phyloP scores from a whole-genome alignment of 2,329 filamentous ascomycete genomes.

The Beauveria brongniartii region DNA sequence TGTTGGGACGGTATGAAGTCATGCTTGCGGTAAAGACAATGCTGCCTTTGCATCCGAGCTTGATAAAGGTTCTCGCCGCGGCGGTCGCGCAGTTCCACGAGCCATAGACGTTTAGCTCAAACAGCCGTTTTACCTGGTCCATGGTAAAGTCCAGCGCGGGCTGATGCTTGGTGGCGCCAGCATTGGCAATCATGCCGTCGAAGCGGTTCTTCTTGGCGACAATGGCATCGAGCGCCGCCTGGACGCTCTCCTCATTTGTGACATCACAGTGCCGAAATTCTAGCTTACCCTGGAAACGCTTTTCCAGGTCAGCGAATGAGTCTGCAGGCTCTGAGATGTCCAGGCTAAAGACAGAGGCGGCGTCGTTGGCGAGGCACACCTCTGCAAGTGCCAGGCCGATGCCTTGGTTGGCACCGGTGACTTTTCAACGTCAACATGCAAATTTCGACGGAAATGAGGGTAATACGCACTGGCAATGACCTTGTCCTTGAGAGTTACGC shows the following conservation, averaged over 20 bases:
- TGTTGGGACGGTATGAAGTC: slow-evolving; percentile 39
- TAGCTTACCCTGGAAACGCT: slow-evolving; percentile 32
- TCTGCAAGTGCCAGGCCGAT: slow-evolving; percentile 39
- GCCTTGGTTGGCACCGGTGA: slow-evolving; percentile 35
- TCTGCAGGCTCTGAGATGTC: slow-evolving; percentile 21
- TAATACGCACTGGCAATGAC: slow-evolving; percentile 29
- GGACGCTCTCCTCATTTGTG: slow-evolving; percentile 32
- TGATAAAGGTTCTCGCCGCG: slow-evolving; percentile 33
- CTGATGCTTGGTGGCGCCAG: slow-evolving; percentile 43
- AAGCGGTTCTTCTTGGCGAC: slow-evolving; percentile 30
- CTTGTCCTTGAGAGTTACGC: slow-evolving; percentile 27
- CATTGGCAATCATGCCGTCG: slow-evolving; percentile 42
- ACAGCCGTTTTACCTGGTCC: slow-evolving; percentile 25
- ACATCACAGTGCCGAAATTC: slow-evolving; percentile 39
- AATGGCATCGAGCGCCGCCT: slow-evolving; percentile 32
- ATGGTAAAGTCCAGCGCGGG: slow-evolving; percentile 33
- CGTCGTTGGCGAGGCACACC: slow-evolving; percentile 36
- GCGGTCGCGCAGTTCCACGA: slow-evolving; percentile 37
- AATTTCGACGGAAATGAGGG: neutral
- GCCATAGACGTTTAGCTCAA: slow-evolving; percentile 38
- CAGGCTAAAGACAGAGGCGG: slow-evolving; percentile 22
- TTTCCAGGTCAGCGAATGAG: slow-evolving; percentile 23
- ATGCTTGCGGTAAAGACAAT: slow-evolving; percentile 39
- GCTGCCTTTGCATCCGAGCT: slow-evolving; percentile 25
- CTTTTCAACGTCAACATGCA: slow-evolving; percentile 14